Evolutionary conservation across 352 stramenopile genomes (phyloP), one percentile per base, ranked within the genome.

Genomic region (Thraustochytrium striatum): DNA sequence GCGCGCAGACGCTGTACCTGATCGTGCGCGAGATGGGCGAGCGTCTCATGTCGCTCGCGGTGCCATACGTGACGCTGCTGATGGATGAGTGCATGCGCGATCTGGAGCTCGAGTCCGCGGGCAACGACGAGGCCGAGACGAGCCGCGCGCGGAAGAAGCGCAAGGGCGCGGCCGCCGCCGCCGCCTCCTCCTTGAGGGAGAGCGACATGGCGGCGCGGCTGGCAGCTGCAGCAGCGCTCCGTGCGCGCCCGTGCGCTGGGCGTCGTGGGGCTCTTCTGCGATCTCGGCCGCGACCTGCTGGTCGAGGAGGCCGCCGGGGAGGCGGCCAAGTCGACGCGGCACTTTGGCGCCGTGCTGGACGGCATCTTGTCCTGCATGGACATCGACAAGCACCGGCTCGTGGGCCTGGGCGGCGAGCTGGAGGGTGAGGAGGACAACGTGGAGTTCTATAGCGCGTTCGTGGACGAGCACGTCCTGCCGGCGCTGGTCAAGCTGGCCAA

Each of bases 151-250:
- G 65, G 41, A 72, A 30, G 39, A 75, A 75, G 50, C 65, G 65
- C 32, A 72, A 75, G 16, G 52, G 30, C 0, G n/a, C 43, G 52
- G 41, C 16, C 8, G 65, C 43, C 35, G 59, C 50, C 59, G n/a
- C n/a, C n/a, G n/a, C n/a, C n/a, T n/a, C n/a, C n/a, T n/a, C n/a
- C n/a, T n/a, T n/a, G n/a, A n/a, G n/a, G n/a, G n/a, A n/a, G n/a
- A n/a, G n/a, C n/a, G n/a, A n/a, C n/a, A n/a, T 70, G 59, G 59
- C n/a, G 30, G 16, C 43, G 16, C 33, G 52, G 21, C 9, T 75
- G 65, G 65, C 44, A 38, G 8, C 44, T 75, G 19, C 65, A 75
- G 65, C 65, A 75, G 65, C 65, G 65, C 16, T 19, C 61, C 28
- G 44, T 75, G 8, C 65, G 65, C 21, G 65, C 58, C 28, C 65